Conservation (phyloP, 2,329 filamentous ascomycete genomes). For the Bipolaris cookei region DNA sequence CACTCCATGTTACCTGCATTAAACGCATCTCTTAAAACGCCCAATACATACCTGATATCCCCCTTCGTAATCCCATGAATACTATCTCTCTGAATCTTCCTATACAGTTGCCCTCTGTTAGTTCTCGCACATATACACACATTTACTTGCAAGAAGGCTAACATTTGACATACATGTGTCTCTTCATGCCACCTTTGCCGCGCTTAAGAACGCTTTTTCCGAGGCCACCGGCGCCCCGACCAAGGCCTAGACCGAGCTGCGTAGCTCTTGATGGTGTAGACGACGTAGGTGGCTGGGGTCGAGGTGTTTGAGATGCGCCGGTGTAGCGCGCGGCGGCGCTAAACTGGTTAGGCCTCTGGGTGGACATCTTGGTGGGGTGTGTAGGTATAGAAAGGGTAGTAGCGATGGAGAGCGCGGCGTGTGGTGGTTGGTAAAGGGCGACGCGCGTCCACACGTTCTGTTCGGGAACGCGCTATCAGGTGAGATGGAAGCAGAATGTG, state of each 20-base stretch:
- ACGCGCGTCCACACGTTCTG: constrained; percentile 23
- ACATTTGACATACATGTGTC: constrained; percentile 38
- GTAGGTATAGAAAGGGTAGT: background rate
- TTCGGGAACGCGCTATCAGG: constrained; percentile 20
- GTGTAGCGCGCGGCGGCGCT: background rate
- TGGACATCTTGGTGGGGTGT: background rate
- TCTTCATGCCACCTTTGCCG: constrained; percentile 17
- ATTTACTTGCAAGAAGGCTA: background rate
- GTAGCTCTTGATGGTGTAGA: constrained; percentile 18
- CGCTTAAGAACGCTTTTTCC: constrained; percentile 4
- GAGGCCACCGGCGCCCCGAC: constrained; percentile 23
- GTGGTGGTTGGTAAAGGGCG: background rate
- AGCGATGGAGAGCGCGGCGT: background rate
- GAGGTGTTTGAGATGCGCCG: constrained; percentile 5
- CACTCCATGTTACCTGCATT: too few relatives aligned
- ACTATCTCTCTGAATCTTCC: constrained; percentile 42
- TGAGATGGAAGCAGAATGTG: constrained; percentile 9
- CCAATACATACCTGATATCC: constrained; percentile 41
- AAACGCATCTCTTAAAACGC: too few relatives aligned
- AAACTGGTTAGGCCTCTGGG: background rate
- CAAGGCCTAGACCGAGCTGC: constrained; percentile 28
- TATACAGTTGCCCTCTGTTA: constrained; percentile 18
- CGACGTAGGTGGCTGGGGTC: background rate
- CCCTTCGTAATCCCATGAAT: constrained; percentile 45
- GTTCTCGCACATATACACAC: background rate